Conservation (phyloP, 148 eudicot species). For the Camellia japonica region DNA sequence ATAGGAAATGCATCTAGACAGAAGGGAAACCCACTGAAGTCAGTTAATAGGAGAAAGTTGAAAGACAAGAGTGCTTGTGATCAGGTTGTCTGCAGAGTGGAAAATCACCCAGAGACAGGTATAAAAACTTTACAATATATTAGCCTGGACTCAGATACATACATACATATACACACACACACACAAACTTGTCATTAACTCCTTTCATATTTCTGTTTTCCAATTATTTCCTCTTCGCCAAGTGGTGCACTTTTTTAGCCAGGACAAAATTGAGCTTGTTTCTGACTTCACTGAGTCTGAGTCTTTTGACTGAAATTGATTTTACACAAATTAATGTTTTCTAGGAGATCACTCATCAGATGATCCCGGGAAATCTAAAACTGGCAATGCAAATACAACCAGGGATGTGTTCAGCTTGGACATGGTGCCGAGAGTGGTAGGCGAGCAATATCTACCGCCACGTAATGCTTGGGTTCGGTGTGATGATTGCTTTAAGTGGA, state of each 20-base stretch:
- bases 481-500: constrained; percentile 93
- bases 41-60: constrained; percentile 26
- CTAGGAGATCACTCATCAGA: constrained; percentile 36
- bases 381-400: constrained; percentile 24
- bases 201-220: not conserved
- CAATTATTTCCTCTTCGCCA: not conserved
- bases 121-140: not conserved
- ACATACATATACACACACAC: too few species aligned
- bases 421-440: constrained; percentile 25
- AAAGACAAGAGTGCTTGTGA: constrained; percentile 31
- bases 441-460: constrained; percentile 33
- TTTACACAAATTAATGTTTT: constrained; percentile 11
- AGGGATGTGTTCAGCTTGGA: constrained; percentile 26
- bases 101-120: constrained; percentile 51
- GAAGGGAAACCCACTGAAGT: constrained; percentile 39
- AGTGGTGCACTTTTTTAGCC: not conserved
- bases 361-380: constrained; percentile 28
- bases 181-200: not conserved
- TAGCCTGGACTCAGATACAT: not conserved
- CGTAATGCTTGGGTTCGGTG: constrained; percentile 92
- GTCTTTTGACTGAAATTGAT: not conserved
- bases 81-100: constrained; percentile 23
- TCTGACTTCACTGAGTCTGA: not conserved
- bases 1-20: constrained; percentile 34
- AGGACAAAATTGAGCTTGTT: not conserved